phyloP scores from a whole-genome alignment of 306 rosid genomes.

The Vigna radiata region DNA sequence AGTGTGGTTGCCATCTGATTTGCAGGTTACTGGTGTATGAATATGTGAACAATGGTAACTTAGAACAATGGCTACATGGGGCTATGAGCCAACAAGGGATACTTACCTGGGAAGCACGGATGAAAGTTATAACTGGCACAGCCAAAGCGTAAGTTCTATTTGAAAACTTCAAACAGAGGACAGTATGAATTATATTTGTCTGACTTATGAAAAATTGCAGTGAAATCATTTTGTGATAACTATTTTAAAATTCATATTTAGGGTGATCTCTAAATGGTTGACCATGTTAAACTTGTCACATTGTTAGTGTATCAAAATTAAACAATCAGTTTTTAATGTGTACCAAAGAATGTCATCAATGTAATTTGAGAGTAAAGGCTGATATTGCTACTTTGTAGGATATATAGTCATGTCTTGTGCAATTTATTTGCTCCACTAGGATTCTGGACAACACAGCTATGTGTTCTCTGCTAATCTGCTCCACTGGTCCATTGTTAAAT shows the following conservation, averaged over 20 bases:
- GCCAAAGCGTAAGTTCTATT: slow-evolving; percentile 89
- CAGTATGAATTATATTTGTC: neutral
- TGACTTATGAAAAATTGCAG: slow-evolving; percentile 24
- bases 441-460: neutral
- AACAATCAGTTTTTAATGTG: neutral
- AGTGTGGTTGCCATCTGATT: slow-evolving; percentile 32
- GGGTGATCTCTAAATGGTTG: neutral
- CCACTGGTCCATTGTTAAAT: neutral
- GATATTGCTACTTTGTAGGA: slow-evolving; percentile 6
- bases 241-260: neutral
- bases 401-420: slow-evolving; percentile 12
- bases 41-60: slow-evolving; percentile 93
- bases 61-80: slow-evolving; percentile 97
- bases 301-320: neutral
- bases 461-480: neutral
- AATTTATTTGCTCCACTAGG: slow-evolving; percentile 14
- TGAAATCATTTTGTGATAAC: neutral
- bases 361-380: slow-evolving; percentile 5
- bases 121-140: slow-evolving; percentile 91
- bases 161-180: slow-evolving; percentile 1
- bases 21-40: slow-evolving; percentile 92
- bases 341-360: slow-evolving; percentile 12
- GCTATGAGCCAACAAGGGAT: slow-evolving; percentile 76
- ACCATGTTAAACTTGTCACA: neutral
- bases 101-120: slow-evolving; percentile 91